Conservation (phyloP, 225 moss, liverwort and hornwort genomes). For the Antitrichia curtipendula region DNA sequence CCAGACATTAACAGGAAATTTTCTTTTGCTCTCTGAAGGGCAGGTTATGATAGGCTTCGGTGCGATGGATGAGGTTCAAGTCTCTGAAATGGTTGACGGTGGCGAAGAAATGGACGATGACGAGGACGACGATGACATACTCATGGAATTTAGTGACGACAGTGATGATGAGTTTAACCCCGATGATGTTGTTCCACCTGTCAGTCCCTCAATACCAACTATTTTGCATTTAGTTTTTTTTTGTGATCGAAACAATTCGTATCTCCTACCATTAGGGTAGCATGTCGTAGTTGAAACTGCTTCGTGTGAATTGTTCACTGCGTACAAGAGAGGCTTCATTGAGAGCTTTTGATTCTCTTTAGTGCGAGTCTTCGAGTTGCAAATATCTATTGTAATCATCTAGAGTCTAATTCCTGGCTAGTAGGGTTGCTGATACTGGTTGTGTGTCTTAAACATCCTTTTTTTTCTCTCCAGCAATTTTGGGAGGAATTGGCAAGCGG, state of each 20-base stretch:
- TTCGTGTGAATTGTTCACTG: background rate
- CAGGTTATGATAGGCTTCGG: conserved; percentile 91
- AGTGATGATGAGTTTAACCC: conserved; percentile 55
- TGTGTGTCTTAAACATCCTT: background rate
- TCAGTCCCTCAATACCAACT: conserved; percentile 8
- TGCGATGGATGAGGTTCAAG: conserved; percentile 72
- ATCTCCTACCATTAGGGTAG: background rate
- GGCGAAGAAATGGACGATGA: conserved; percentile 53
- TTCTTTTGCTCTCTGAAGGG: conserved; percentile 23
- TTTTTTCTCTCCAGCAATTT: conserved; percentile 27
- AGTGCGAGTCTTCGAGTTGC: background rate
- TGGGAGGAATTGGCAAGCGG: conserved; percentile 64
- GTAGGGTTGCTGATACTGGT: background rate
- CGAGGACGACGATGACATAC: conserved; percentile 44
- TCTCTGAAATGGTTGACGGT: conserved; percentile 65
- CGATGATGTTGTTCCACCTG: conserved; percentile 34
- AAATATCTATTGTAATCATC: background rate
- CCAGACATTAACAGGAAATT: conserved; percentile 3
- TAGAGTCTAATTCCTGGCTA: background rate
- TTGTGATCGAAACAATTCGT: background rate
- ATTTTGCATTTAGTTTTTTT: background rate
- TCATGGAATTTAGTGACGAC: conserved; percentile 43
- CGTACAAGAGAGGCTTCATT: background rate
- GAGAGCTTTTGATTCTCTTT: background rate
- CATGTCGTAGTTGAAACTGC: background rate